Evolutionary conservation across 2,329 filamentous ascomycete species (phyloP), one percentile per base, ranked within the genome.

Genomic region (Pseudophaeomoniella oleicola): DNA sequence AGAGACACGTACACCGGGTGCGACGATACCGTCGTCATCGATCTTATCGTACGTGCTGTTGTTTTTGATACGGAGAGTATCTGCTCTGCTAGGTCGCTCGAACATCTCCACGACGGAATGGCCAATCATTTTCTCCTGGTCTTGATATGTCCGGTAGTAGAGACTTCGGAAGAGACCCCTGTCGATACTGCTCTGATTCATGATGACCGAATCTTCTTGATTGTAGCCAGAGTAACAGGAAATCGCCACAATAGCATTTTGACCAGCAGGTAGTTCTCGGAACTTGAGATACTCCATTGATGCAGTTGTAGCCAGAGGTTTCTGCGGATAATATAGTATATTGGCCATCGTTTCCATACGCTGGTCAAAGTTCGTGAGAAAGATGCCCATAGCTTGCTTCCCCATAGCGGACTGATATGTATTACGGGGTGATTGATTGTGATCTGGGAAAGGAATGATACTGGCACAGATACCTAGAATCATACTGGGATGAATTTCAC

Each of bases 261-360:
- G 90, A 2, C 90, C 90, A 12, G 90, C 90, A 13, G 90, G 90
- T 40, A 98, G 67, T 59, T 98, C 90, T 62, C 90, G 76, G 78
- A 98, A 98, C 53, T 94, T 94, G 50, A 98, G 68, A 59, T 92
- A 96, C 58, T 98, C 90, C 92, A 98, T 98, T 3, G 88, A 94
- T 45, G 87, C 75, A 13, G 90, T 98, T 2, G 88, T 96, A 1
- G 86, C 90, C 36, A 98, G 71, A 5, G 90, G 90, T 58, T 98
- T 98, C 61, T 98, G 90, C 1, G 90, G 90, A 52, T 98, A 98
- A 62, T 98, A 98, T 3, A 98, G 75, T 55, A 98, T 93, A 50
- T 98, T 98, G 50, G 88, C 82, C 90, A 98, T 98, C 3, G 90
- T 98, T 54, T 98, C 90, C 88, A 98, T 96, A 44, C 90, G 86